Evolutionary conservation across 169 alveolate species (phyloP), one percentile per base, ranked within the genome.

Genomic region (Plasmodium chabaudi): DNA sequence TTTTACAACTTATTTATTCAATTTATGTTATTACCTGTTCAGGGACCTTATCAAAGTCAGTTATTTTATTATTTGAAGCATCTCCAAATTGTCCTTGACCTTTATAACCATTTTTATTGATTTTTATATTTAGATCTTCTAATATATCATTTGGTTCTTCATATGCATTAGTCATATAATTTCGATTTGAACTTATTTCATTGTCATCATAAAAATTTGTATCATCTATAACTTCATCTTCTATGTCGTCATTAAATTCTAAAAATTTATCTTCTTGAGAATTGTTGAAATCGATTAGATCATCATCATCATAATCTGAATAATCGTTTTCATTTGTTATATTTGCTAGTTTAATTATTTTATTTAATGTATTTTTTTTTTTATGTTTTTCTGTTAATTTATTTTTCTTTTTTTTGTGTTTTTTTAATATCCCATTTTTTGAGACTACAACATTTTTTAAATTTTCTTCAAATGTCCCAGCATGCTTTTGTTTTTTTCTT

Each of bases 181-280:
- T 46, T 44, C 53, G 63, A 25, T 92, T 19, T 64, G 69, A 15
- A 69, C 42, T 68, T 15, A 59, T 13, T 23, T 42, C 12, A 89
- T 88, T 46, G 73, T 17, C 56, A 25, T 53, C 47, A 60, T 55
- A 47, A 13, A 51, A 68, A 63, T 12, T 21, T 42, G 60, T 27
- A 63, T 75, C 74, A 46, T 34, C 61, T 21, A 23, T 13, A 46
- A 21, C 19, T 19, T 72, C 86, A 53, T 47, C 90, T 5, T 61
- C 61, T 34, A 55, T 71, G 39, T 73, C 89, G n/a, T 86, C 94
- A 87, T 87, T 60, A 61, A 72, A 91, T 13, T 68, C 72, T 63
- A 79, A 70, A 59, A 79, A 79, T 47, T 79, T 79, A 34, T 79
- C 63, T 51, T 79, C 64, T 60, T 64, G 64, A 34, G 19, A 23